Conservation (phyloP, 106 monocot genomes). For the Acorus calamus region DNA sequence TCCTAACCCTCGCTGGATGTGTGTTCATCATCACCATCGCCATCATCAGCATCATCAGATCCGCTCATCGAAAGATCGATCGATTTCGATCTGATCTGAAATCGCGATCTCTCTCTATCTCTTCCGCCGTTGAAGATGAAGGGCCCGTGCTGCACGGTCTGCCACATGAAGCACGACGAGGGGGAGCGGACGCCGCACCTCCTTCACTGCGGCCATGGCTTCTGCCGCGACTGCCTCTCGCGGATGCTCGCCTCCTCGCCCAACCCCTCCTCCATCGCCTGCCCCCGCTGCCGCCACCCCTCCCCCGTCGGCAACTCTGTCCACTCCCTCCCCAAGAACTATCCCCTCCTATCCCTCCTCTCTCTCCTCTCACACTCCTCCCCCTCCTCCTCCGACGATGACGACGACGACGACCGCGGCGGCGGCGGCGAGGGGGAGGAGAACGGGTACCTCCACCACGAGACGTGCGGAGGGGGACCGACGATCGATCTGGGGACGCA, state of each 20-base stretch:
- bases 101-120: neutral
- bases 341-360: constrained; percentile 76
- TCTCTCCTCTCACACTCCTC: constrained; percentile 58
- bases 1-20: too few relatives aligned
- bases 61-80: too few relatives aligned
- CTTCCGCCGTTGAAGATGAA: constrained; percentile 31
- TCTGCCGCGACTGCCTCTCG: constrained; percentile 79
- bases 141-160: constrained; percentile 92
- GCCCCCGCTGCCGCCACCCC: constrained; percentile 90
- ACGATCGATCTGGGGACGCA: constrained; percentile 63
- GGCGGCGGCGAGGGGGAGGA: constrained; percentile 6
- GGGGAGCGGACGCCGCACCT: constrained; percentile 70
- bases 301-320: constrained; percentile 90
- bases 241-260: constrained; percentile 66
- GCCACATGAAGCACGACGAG: constrained; percentile 86
- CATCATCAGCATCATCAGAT: too few relatives aligned
- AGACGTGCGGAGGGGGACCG: constrained; percentile 5
- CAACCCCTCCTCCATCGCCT: constrained; percentile 51
- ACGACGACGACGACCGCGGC: constrained; percentile 20
- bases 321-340: constrained; percentile 85
- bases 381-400: constrained; percentile 51
- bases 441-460: neutral
- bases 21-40: too few relatives aligned
- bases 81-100: too few relatives aligned
- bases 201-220: constrained; percentile 92